Conservation (phyloP, 352 stramenopile species). For the Phytophthora pistaciae region DNA sequence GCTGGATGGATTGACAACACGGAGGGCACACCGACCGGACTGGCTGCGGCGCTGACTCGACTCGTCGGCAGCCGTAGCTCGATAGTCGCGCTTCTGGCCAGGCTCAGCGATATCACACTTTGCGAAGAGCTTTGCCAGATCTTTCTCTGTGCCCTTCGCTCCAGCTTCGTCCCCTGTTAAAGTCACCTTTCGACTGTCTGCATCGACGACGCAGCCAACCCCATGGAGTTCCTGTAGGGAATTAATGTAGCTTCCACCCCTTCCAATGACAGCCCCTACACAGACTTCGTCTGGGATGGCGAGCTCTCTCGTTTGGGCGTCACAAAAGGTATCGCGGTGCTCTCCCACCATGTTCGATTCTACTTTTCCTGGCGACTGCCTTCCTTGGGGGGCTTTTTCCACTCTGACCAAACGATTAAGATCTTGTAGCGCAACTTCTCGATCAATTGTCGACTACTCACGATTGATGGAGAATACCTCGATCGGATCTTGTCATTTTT, state of each 20-base stretch:
- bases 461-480: too few species aligned
- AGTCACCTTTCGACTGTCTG: background rate
- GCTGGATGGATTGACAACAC: background rate
- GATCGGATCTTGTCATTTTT: too few species aligned
- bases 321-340: background rate
- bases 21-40: background rate
- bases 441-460: too few species aligned
- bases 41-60: background rate
- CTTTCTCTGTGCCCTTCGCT: background rate
- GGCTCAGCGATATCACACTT: background rate
- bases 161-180: background rate
- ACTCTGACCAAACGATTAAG: background rate
- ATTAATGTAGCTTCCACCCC: background rate
- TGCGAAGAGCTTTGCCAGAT: background rate
- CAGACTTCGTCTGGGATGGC: background rate
- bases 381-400: background rate
- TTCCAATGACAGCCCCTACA: background rate
- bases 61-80: background rate
- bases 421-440: background rate
- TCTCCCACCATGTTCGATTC: background rate
- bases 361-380: background rate
- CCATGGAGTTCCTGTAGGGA: background rate
- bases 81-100: background rate
- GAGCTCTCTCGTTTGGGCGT: background rate
- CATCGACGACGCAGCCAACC: background rate